Evolutionary conservation across 1,139 yeast genomes (phyloP), one percentile per base, ranked within the genome.

Genomic region (Scheffersomyces parashehatae): DNA sequence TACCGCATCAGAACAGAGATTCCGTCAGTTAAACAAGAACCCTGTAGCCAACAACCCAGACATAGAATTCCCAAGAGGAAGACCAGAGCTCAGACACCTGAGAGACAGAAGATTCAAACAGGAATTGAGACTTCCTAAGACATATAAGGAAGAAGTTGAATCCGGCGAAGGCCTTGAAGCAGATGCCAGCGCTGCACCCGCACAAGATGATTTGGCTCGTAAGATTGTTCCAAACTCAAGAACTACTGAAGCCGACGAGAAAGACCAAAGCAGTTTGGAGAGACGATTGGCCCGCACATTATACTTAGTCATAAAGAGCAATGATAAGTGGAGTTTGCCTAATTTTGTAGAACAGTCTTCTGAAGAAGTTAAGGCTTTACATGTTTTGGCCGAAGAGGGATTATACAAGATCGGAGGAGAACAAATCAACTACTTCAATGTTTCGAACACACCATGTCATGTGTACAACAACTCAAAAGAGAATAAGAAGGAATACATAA

Each of bases 21-120:
- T 83, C 67, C 70, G 83, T 43, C 82, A 83, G 55, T 83, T 86
- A 38, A 96, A 91, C 61, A 77, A 75, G 48, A 84, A 85, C 43
- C 96, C 97, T 8, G 79, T 83, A 3, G 77, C 82, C 42, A 79
- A 81, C 54, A 83, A 83, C 52, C 86, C 89, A 26, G 87, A 83
- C 51, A 83, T 88, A 36, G 86, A 84, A 72, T 90, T 79, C 63
- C 85, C 93, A 12, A 77, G 80, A 47, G 97, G 97, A 50, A 74
- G 81, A 41, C 98, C 98, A 5, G 96, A 89, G 55, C 70, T 91
- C 49, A 86, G 82, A 57, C 95, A 87, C 56, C 84, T 85, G 58
- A 86, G 98, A 75, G 98, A 91, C 60, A 82, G 97, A 64, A 77
- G 96, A 53, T 74, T 73, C 57, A 88, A 87, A 63, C 97, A 91